These are phyloP conservation scores for Saccharomycopsis sp. DNA, from an alignment of 805 yeast genomes.

Conservation along the genomic window DNA sequence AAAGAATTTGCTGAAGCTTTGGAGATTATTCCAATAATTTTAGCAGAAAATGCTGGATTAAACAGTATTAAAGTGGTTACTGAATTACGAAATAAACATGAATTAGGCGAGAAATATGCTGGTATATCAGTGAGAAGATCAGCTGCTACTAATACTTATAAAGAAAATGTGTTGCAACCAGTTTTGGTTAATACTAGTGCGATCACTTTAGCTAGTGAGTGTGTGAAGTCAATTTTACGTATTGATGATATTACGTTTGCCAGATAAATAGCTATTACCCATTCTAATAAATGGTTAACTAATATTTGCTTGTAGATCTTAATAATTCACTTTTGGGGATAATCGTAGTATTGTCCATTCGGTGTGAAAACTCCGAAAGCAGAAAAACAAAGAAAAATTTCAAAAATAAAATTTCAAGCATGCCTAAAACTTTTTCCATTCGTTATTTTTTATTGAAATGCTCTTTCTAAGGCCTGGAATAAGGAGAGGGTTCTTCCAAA, in stretches of 20 bases:
- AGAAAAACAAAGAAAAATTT: too few relatives aligned
- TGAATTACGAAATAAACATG: constrained; percentile 86
- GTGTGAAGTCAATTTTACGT: constrained; percentile 91
- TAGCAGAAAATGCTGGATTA: constrained; percentile 93
- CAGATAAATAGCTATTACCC: too few relatives aligned
- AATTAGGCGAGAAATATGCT: constrained; percentile 83
- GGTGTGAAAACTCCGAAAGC: too few relatives aligned
- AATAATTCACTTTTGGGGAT: too few relatives aligned
- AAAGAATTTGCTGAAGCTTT: constrained; percentile 87
- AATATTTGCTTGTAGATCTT: too few relatives aligned
- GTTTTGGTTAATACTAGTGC: constrained; percentile 93
- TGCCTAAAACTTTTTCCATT: too few relatives aligned
- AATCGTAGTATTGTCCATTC: too few relatives aligned
- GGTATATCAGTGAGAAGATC: constrained; percentile 94
- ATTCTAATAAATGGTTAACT: too few relatives aligned
- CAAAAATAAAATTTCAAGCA: too few relatives aligned
- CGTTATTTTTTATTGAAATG: too few relatives aligned
- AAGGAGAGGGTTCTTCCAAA: too few relatives aligned
- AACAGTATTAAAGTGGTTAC: constrained; percentile 89
- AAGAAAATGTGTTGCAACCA: constrained; percentile 95
- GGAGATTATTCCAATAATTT: constrained; percentile 87
- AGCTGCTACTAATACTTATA: constrained; percentile 83
- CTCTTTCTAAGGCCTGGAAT: too few relatives aligned
- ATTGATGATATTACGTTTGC: constrained; percentile 96
- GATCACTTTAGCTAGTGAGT: constrained; percentile 88